Conservation (phyloP, 2,329 filamentous ascomycete genomes). For the Pseudogymnoascus pannorum region DNA sequence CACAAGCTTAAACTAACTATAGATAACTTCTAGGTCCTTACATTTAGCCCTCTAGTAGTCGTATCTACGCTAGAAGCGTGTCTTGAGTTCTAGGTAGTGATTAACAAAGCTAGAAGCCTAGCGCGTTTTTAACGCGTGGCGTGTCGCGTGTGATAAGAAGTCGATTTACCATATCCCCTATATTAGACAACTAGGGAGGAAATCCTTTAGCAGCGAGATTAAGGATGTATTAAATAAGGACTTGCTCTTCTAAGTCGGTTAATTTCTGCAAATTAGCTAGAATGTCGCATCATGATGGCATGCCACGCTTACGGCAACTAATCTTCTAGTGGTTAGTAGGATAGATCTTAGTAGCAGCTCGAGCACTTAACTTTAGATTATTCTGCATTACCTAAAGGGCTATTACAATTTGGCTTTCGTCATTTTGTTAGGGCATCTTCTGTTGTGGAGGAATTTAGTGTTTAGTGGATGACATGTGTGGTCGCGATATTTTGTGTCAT, state of each 20-base stretch:
- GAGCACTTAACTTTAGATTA: too few species aligned
- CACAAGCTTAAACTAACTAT: constrained; percentile 15
- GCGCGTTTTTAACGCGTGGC: background rate
- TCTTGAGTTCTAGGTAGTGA: constrained; percentile 8
- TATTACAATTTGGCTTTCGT: too few species aligned
- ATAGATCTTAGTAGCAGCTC: background rate
- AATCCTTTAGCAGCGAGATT: background rate
- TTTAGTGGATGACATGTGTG: too few species aligned
- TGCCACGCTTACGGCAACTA: background rate
- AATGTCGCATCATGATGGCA: background rate
- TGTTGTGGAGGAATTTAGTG: too few species aligned
- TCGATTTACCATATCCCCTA: background rate
- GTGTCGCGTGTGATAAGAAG: background rate
- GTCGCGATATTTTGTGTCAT: background rate
- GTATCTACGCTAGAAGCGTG: constrained; percentile 19
- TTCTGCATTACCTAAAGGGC: too few species aligned
- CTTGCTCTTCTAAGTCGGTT: background rate
- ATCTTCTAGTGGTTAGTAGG: background rate
- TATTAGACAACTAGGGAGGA: background rate
- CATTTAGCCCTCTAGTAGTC: constrained; percentile 17
- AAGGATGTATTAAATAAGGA: background rate
- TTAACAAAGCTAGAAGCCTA: background rate
- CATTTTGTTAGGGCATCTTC: too few species aligned
- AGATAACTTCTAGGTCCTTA: constrained; percentile 18
- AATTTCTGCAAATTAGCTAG: background rate